Evolutionary conservation across 257 asterid genomes (phyloP), one percentile per base, ranked within the genome.

Genomic region (Penstemon barbatus): DNA sequence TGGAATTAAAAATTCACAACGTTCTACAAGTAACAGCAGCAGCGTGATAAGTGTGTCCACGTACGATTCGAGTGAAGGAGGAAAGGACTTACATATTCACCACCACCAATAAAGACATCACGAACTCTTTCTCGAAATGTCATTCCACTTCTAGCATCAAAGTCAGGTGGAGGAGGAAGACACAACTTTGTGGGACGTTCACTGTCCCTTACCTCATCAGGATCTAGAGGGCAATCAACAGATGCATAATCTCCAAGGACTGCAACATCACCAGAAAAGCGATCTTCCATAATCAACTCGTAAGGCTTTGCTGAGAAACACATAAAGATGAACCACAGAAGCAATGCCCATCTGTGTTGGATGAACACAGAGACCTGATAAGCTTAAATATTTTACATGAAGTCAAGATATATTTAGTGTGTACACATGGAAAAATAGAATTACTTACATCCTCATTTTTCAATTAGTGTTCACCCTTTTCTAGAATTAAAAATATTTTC

Each of bases 321-420:
- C 99, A 75, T 89, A 90, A 45, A 94, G 92, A 81, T 94, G 99
- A 77, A 83, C 96, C 73, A 71, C 80, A 44, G 99, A 84, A 83
- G 97, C 97, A 54, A 94, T 70, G 74, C 96, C 96, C 99, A 94
- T 94, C 99, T 94, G 99, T 80, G 77, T 97, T 90, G 97, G 97
- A 89, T 79, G 66, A 84, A 90, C 53, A 80, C 79, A 78, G 64
- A 83, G 45, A 72, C 74, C 73, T 67, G 82, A 75, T 74, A 82
- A 81, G 83, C 84, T 70, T 81, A 52, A 57, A 72, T 77, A 68
- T 12, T 72, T 36, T 42, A 61, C 65, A 71, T 36, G 18, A 69
- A 46, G 71, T 51, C 44, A 40, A 57, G 46, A 37, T 46, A 50
- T 49, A 12, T 65, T 49, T 49, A 65, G 36, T 65, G 58, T 7